Evolutionary conservation across 2,329 filamentous ascomycete genomes (phyloP).

Genomic region (Alternaria atra): DNA sequence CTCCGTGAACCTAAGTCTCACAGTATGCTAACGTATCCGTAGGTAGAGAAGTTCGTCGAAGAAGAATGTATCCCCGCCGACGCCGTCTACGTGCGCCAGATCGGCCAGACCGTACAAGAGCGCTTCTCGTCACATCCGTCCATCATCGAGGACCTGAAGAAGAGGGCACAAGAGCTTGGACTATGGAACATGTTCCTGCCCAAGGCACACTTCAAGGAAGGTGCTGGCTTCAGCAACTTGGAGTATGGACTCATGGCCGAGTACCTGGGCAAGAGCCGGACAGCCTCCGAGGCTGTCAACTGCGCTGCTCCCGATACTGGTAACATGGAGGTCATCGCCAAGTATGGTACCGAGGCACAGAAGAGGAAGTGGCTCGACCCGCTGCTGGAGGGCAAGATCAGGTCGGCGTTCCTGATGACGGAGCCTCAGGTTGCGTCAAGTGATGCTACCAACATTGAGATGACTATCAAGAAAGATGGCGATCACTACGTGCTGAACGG

Average conservation of each 20-base stretch:
- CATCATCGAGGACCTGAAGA: slow-evolving; percentile 89
- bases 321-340: slow-evolving; percentile 94
- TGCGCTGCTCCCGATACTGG: slow-evolving; percentile 91
- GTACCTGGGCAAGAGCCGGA: slow-evolving; percentile 84
- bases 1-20: background rate
- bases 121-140: slow-evolving; percentile 82
- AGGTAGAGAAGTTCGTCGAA: slow-evolving; percentile 95
- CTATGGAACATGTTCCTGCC: slow-evolving; percentile 99
- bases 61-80: slow-evolving; percentile 86
- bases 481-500: slow-evolving; percentile 93
- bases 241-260: slow-evolving; percentile 99
- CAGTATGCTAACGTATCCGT: background rate
- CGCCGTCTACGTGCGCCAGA: slow-evolving; percentile 78
- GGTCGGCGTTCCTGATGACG: slow-evolving; percentile 93
- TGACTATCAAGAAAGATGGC: slow-evolving; percentile 83
- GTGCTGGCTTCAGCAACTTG: slow-evolving; percentile 91
- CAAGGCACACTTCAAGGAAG: slow-evolving; percentile 93
- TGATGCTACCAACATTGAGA: slow-evolving; percentile 91
- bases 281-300: slow-evolving; percentile 78
- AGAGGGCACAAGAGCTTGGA: slow-evolving; percentile 80
- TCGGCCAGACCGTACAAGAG: slow-evolving; percentile 73
- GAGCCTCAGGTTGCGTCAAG: slow-evolving; percentile 88
- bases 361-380: slow-evolving; percentile 85
- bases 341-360: slow-evolving; percentile 86
- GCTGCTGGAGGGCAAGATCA: slow-evolving; percentile 82